Percentiles rank a stretch among this genome's conserved stretches.
phyloP scores from a whole-genome alignment of 2,329 filamentous ascomycete genomes.

The Macrophomina pseudophaseolina region DNA sequence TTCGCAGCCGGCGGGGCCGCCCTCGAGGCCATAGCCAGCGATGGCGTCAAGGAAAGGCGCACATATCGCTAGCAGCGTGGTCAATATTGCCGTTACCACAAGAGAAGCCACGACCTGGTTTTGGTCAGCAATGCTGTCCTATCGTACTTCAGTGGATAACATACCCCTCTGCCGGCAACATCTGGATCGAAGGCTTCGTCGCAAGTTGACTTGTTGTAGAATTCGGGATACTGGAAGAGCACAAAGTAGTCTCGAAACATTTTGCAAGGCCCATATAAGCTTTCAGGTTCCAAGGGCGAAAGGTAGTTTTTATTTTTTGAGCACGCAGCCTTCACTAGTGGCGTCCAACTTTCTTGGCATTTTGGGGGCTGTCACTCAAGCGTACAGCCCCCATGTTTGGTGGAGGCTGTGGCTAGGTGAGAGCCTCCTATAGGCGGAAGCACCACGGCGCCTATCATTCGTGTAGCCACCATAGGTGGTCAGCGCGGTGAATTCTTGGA shows the following conservation, averaged over 20 bases:
- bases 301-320: no score
- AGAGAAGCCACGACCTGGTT: conserved; percentile 39
- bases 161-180: not conserved
- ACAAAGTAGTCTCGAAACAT: not conserved
- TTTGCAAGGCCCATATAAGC: not conserved
- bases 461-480: no score
- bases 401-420: no score
- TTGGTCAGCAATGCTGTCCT: not conserved
- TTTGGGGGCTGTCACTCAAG: no score
- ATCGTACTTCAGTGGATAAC: not conserved
- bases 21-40: conserved; percentile 29
- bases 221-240: not conserved
- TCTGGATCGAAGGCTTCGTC: not conserved
- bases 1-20: not conserved
- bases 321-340: no score
- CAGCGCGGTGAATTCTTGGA: no score
- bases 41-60: conserved; percentile 41
- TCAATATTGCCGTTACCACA: conserved; percentile 38
- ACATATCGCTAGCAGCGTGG: conserved; percentile 35
- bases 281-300: no score
- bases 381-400: no score
- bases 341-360: no score
- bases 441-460: no score
- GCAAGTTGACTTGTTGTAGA: not conserved
- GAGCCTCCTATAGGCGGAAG: no score